phyloP scores from a whole-genome alignment of 805 yeast species.

The Alloascoidea africana region DNA sequence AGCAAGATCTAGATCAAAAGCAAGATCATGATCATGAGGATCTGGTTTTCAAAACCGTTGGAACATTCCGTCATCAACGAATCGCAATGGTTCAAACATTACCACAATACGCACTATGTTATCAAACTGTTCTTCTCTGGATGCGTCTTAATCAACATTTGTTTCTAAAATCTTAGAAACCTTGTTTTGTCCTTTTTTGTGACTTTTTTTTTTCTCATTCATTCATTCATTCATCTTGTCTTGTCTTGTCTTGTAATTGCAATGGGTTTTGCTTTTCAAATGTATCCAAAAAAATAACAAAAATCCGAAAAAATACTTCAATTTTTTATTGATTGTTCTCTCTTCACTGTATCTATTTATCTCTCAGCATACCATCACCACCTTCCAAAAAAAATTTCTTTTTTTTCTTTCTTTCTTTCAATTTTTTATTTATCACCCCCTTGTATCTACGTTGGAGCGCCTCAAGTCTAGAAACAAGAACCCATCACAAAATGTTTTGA shows the following conservation, averaged over 20 bases:
- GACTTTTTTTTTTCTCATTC: not conserved
- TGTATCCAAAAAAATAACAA: no score
- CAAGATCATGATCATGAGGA: conserved; percentile 25
- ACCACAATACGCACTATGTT: conserved; percentile 59
- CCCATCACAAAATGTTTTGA: no score
- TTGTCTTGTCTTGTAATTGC: not conserved
- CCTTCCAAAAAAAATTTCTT: no score
- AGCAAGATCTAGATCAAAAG: not conserved
- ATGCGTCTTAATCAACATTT: not conserved
- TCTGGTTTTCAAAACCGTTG: conserved; percentile 45
- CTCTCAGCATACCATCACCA: no score
- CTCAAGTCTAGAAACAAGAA: no score
- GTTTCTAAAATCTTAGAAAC: not conserved
- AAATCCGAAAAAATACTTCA: not conserved
- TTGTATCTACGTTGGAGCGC: no score
- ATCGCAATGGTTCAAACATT: conserved; percentile 76
- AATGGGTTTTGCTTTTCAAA: no score
- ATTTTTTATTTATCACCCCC: not conserved
- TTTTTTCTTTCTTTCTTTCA: not conserved
- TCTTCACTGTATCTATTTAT: not conserved
- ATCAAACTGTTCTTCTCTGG: conserved; percentile 33
- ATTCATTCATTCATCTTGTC: not conserved
- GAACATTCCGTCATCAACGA: conserved; percentile 56
- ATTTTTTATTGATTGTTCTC: not conserved
- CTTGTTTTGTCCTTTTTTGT: not conserved